Evolutionary conservation across 352 stramenopile genomes (phyloP), one percentile per base, ranked within the genome.

Genomic region (Thraustochytrium striatum): DNA sequence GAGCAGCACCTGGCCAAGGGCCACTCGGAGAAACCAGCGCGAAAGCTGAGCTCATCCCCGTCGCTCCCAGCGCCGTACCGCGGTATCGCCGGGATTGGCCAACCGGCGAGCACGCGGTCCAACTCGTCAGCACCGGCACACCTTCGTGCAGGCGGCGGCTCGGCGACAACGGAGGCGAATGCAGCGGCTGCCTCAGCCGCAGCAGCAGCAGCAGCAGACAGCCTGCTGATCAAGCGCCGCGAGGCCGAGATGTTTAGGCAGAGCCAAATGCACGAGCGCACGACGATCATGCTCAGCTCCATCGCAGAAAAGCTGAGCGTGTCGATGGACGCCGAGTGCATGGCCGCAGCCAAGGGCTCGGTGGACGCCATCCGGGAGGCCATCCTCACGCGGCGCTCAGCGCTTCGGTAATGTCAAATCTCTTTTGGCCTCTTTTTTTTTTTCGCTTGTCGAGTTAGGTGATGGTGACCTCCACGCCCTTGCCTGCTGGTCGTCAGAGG

Each of bases 231-330:
- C 38, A 7, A n/a, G 7, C 59, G 59, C n/a, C 59, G 30, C 16
- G 65, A 75, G 7, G 65, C 65, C 8, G 65, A 75, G 32, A 39
- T 30, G 5, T 25, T 75, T 7, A 39, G 65, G 16, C 19, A 61
- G n/a, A 43, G 68, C 33, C 65, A 38, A 16, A 19, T 75, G 2
- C n/a, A 75, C 30, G 65, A 75, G 39, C 44, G 52, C 21, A 2
- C 52, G 43, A 39, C 58, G 32, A 16, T 13, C 11, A 25, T 38
- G 8, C 32, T 75, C 41, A 43, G 68, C 8, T 21, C 33, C 11
- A 75, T 75, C 30, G 43, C 65, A 3, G 30, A 25, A 5, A 47
- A 3, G 21, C 32, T 75, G 52, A 25, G 32, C 47, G 11, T 75
- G 47, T 8, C 21, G 7, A 5, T 3, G 16, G 25, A 58, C 50